Base-by-base conservation (phyloP, 176 grass and related monocot genomes). In the Oryza meridionalis region DNA sequence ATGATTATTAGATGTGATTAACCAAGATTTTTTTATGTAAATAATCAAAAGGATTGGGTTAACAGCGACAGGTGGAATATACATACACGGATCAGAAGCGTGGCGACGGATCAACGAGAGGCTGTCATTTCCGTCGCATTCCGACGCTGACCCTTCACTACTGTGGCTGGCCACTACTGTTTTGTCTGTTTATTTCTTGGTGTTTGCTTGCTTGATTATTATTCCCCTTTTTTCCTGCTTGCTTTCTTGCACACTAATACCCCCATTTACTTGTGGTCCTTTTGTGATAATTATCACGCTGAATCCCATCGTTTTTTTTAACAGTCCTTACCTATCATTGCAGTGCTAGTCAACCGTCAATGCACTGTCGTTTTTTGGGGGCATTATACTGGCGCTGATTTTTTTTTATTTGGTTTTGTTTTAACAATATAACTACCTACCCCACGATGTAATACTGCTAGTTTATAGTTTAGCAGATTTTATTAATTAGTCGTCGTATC, bases 21-120 rank as follows among this genome's bases (percentile, higher is more conserved):
- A 51, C 10, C 46, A 4, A 49, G 9, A 43, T 11, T 43, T 43
- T 43, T 43, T 43, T 12, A 49, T 17, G 49, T 51, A 51, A 17
- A 13, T 51, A 55, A 19, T 19, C 50, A 55, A 43, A 55, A 55
- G 16, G 50, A 55, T 17, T n/a, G 4, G 43, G 3, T 17, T 51
- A 66, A 67, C 19, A 67, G n/a, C 19, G 81, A 75, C 59, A 50
- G 40, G 4, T 75, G 81, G 81, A 73, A 70, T 72, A 70, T 35
- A 84, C 9, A 53, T 53, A 19, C 16, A 19, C 16, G 50, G 16
- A 61, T 61, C 55, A 22, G 45, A 62, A 76, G 19, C 17, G 7
- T 40, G 45, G 75, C 2, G 47, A 70, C 14, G 73, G 73, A 29
- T 27, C 65, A 50, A 24, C 47, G 29, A 31, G 11, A 22, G 71